Evolutionary conservation across 768 basidiomycete genomes (phyloP), one percentile per base, ranked within the genome.

Genomic region (Xanthoconium purpureum): DNA sequence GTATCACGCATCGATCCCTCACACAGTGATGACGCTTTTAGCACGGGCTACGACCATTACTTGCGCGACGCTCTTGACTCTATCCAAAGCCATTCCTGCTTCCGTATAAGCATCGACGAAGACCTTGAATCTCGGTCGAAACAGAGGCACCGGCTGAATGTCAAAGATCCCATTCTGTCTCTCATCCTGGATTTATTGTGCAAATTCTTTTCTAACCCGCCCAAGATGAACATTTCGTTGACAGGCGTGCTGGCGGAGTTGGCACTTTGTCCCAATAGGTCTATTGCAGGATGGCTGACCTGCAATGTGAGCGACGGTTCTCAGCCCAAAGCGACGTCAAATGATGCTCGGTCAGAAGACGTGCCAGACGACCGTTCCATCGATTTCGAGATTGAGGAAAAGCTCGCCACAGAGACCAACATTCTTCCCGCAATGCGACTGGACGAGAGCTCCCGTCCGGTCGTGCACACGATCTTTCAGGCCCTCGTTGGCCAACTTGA

Each of bases 221-320:
- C 94, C 13, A 89, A 94, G 61, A 84, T 81, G 70, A 98, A 98
- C 68, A 83, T 98, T 51, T 88, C 89, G 0, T 72, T 98, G 59
- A 97, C 92, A 5, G 91, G 91, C 20, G 83, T 87, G 5, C 73
- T 97, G 35, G 85, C 91, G 4, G 82, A 85, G 12, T 74, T 98
- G 17, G 91, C 92, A 0, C 75, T 86, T n/a, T 91, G 93, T 66
- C 91, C 95, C 5, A 80, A 91, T 66, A 82, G 94, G 8, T 91
- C 90, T 2, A 76, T 97, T 28, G 84, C 87, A 0, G 94, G 94
- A 1, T 98, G 94, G 94, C 68, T 97, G 45, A 87, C 91, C 1
- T 91, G 90, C 66, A 79, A 78, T 13, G 58, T 74, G 6, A 77
- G 72, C 50, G 81, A 87, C 12, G 60, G 66, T 15, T 58, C 63